Base-by-base conservation (phyloP, 2,329 filamentous ascomycete species). In the Pseudogymnoascus sp. region DNA sequence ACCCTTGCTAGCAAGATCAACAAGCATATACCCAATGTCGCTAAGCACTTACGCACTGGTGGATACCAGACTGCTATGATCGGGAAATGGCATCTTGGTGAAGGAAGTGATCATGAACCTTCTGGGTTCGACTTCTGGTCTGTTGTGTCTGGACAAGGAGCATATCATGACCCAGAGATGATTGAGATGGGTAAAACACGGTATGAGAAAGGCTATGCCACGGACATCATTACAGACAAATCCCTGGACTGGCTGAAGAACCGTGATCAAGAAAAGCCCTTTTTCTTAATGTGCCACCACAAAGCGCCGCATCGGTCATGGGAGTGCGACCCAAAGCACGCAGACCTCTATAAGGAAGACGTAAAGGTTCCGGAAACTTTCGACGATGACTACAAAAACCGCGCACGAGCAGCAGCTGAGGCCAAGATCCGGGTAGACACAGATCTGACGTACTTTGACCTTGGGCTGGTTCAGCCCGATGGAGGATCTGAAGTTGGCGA, bases 221-320 rank as follows among this genome's bases (percentile, higher is more conserved):
- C 79, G 0, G 79, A 82, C 36, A 76, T 81, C 63, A 81, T 82
- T 63, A 80, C 78, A 0, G 75, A 81, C 62, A 81, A 80, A 68
- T 75, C 72, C 24, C 64, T 82, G 4, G 66, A 75, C 29, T 80
- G 72, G 66, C 74, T 81, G 15, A 66, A 71, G 35, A 69, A 74
- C 17, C 70, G 72, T 6, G 71, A 72, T 40, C 64, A 62, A 4
- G 41, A 61, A 1, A 71, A 71, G 61, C 79, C 79, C 0, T 82
- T 82, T 68, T 82, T 81, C 66, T 65, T 81, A 44, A 82, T 83
- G 80, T 82, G 79, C 66, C 80, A 82, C 64, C 80, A 83, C 67
- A 83, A 83, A 64, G 80, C 80, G 0, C 80, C 80, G 0, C 80
- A 83, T 64, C 73, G 79, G 3, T 75, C 73, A 11, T 82, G 80